phyloP scores from a whole-genome alignment of 306 rosid genomes.

The Cicer bijugum region DNA sequence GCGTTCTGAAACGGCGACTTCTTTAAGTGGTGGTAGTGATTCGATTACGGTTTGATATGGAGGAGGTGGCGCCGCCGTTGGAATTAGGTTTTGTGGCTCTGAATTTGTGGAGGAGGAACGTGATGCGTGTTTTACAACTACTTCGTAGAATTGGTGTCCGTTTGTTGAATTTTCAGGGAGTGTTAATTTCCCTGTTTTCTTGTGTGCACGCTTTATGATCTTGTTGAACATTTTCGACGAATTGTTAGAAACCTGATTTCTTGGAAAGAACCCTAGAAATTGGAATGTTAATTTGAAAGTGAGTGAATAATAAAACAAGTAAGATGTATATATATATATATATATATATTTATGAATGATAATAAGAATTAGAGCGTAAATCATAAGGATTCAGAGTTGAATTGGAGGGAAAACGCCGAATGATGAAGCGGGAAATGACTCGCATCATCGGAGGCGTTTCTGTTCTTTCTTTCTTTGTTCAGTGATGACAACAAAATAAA shows the following conservation, averaged over 20 bases:
- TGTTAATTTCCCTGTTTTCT: slow-evolving; percentile 54
- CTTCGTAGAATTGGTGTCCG: slow-evolving; percentile 49
- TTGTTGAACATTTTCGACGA: slow-evolving; percentile 57
- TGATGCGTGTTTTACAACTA: slow-evolving; percentile 65
- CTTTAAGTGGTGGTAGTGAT: slow-evolving; percentile 56
- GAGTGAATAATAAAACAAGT: neutral
- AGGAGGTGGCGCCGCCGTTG: neutral
- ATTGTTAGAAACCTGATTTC: neutral
- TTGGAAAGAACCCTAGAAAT: slow-evolving; percentile 38
- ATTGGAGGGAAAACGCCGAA: slow-evolving; percentile 16
- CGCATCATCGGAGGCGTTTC: neutral
- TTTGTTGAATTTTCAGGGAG: slow-evolving; percentile 42
- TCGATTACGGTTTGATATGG: slow-evolving; percentile 49
- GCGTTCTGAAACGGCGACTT: slow-evolving; percentile 57
- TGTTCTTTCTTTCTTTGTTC: no score
- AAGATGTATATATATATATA: no score
- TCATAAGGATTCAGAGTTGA: slow-evolving; percentile 7
- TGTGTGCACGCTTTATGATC: slow-evolving; percentile 67
- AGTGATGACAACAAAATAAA: neutral
- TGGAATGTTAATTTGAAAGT: neutral
- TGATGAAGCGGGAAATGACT: slow-evolving; percentile 28
- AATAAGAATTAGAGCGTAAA: neutral
- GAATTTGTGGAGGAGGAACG: slow-evolving; percentile 47
- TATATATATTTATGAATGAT: no score
- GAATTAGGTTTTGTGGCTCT: slow-evolving; percentile 30